These are phyloP conservation scores for Populus simonii DNA, from an alignment of 345 rosid genomes.

Conservation along the genomic window DNA sequence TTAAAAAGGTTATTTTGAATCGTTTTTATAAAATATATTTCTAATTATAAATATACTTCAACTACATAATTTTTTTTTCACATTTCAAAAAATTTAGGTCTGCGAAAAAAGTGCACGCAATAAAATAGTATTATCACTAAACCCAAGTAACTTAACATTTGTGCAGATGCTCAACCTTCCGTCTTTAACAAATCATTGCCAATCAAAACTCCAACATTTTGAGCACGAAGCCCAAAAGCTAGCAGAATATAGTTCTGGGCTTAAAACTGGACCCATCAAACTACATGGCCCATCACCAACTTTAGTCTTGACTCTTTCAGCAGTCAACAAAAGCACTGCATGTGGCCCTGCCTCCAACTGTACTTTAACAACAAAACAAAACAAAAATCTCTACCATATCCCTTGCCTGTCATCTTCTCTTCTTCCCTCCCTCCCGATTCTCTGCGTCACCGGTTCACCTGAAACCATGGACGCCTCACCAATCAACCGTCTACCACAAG, in stretches of 20 bases:
- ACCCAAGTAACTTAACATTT: too few relatives aligned
- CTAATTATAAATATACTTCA: too few relatives aligned
- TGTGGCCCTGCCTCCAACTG: background rate
- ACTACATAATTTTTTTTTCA: too few relatives aligned
- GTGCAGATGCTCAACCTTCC: too few relatives aligned
- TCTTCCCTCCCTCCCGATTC: background rate
- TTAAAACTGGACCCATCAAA: background rate
- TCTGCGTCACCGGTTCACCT: background rate
- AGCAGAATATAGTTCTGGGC: background rate
- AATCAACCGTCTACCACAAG: slow-evolving; percentile 64
- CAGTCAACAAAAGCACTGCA: background rate
- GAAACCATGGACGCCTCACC: slow-evolving; percentile 23
- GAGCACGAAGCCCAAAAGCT: background rate
- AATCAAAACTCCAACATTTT: background rate
- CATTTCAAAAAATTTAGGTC: too few relatives aligned
- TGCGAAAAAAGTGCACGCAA: too few relatives aligned
- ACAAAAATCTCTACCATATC: background rate
- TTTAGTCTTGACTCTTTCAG: background rate
- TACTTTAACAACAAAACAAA: background rate
- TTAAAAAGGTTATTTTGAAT: too few relatives aligned
- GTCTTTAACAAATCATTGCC: too few relatives aligned
- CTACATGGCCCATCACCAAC: background rate
- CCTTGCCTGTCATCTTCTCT: background rate
- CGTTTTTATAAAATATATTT: too few relatives aligned
- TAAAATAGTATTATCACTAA: too few relatives aligned